Conservation (phyloP, 116 monocot genomes). For the Papilionanthe hybrid region DNA sequence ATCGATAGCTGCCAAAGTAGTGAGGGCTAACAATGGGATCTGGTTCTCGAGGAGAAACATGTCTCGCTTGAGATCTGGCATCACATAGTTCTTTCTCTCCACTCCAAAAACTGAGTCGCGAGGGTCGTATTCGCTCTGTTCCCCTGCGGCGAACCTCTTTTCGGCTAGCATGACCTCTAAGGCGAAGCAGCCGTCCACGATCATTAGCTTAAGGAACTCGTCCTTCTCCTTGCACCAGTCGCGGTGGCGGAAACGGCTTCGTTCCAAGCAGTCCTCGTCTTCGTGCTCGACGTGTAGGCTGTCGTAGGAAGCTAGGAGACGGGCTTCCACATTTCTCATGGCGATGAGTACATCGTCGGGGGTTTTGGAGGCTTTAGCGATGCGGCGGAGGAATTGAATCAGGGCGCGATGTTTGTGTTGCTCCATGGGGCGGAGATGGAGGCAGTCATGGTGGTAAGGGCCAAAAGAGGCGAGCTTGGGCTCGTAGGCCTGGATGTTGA, state of each 20-base stretch:
- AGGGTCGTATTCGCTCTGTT: not conserved
- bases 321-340: not conserved
- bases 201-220: too few relatives aligned
- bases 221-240: too few relatives aligned
- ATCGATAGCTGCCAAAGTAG: too few relatives aligned
- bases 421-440: constrained; percentile 12
- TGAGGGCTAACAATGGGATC: too few relatives aligned
- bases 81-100: not conserved
- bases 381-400: not conserved
- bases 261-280: too few relatives aligned
- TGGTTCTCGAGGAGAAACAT: too few relatives aligned
- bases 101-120: not conserved
- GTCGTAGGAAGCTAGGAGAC: not conserved
- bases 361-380: not conserved
- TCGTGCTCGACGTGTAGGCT: too few relatives aligned
- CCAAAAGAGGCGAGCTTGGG: not conserved
- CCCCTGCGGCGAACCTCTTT: not conserved
- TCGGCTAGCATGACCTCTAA: too few relatives aligned
- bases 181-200: too few relatives aligned
- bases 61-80: not conserved
- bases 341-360: not conserved
- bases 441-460: constrained; percentile 13
- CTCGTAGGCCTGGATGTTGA: constrained; percentile 11
- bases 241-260: too few relatives aligned
- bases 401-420: constrained; percentile 3